A percentile compares a stretch with the other conserved stretches of the same genome.
Evolutionary conservation across 768 basidiomycete genomes (phyloP).

Genomic region (Gymnopilus junonius): DNA sequence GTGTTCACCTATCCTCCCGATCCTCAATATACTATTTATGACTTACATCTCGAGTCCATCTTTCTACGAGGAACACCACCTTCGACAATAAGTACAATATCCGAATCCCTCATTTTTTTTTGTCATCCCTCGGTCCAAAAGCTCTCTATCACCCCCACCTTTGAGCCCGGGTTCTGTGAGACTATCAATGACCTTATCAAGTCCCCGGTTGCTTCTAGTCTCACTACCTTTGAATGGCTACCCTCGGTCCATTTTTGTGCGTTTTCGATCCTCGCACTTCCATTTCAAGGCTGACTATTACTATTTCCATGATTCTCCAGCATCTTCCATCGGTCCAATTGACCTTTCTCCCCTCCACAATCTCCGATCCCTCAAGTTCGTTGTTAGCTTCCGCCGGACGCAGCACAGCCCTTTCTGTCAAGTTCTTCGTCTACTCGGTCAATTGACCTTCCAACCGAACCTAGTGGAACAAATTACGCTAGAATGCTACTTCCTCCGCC

Average conservation of each 20-base stretch:
- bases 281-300: neutral
- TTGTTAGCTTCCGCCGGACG: constrained; percentile 23
- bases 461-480: constrained; percentile 17
- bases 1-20: neutral
- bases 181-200: constrained; percentile 19
- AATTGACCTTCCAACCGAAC: constrained; percentile 9
- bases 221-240: constrained; percentile 24
- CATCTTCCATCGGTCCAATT: constrained; percentile 20
- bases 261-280: neutral
- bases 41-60: constrained; percentile 5
- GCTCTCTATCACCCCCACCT: constrained; percentile 26
- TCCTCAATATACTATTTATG: neutral
- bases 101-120: constrained; percentile 3
- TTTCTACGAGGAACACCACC: constrained; percentile 22
- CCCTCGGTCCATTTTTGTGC: constrained; percentile 27
- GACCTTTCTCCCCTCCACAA: constrained; percentile 13
- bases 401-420: constrained; percentile 20
- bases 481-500: constrained; percentile 22
- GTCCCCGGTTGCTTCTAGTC: constrained; percentile 6
- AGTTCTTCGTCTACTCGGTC: constrained; percentile 14
- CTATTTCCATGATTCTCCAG: neutral
- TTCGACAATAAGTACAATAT: constrained; percentile 13
- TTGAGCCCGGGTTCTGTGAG: constrained; percentile 24
- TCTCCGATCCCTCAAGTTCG: constrained; percentile 17
- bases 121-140: constrained; percentile 9